Evolutionary conservation across 345 rosid genomes (phyloP).

Genomic region (Gossypium turneri): DNA sequence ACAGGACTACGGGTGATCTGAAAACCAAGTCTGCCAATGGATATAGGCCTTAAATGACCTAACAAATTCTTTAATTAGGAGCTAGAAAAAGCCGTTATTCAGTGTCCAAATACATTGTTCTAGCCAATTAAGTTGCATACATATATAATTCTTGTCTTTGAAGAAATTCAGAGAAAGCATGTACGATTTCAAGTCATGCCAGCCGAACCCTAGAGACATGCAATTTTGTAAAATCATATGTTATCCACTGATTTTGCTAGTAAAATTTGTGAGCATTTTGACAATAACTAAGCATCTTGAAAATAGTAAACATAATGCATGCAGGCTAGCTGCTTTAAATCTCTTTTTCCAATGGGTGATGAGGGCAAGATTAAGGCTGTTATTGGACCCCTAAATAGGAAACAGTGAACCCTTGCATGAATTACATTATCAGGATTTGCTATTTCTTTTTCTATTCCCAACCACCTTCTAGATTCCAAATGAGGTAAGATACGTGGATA

Average conservation of each 20-base stretch:
- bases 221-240: too few species aligned
- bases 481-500: background rate
- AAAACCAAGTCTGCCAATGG: slow-evolving; percentile 1
- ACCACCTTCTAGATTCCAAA: background rate
- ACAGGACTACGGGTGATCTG: background rate
- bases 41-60: background rate
- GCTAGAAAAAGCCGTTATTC: background rate
- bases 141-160: background rate
- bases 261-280: too few species aligned
- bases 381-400: too few species aligned
- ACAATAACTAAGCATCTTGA: background rate
- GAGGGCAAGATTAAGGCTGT: background rate
- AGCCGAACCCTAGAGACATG: background rate
- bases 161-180: background rate
- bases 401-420: background rate
- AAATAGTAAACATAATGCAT: background rate
- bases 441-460: background rate
- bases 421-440: background rate
- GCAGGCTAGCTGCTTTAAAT: background rate
- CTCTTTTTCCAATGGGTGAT: too few species aligned
- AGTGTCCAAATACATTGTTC: background rate
- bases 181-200: background rate
- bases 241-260: background rate
- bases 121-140: background rate
- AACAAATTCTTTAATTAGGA: background rate